These are phyloP conservation scores for Pilaira anomala DNA, from an alignment of 192 early-diverging fungal genomes.

Conservation along the genomic window DNA sequence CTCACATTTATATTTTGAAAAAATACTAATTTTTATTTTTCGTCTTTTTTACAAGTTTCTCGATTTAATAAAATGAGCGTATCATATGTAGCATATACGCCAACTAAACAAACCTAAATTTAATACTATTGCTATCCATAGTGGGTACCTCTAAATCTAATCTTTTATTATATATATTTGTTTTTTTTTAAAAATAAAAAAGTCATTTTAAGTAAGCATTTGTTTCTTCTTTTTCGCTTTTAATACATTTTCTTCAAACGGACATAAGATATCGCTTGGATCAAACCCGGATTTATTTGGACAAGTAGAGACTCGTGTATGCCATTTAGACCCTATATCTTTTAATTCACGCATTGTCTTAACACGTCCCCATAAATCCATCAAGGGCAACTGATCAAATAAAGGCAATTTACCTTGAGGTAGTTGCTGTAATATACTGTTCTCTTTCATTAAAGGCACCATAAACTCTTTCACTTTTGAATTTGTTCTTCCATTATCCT, in stretches of 20 bases:
- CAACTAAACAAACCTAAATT: no score
- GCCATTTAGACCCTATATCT: constrained; percentile 34
- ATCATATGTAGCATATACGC: no score
- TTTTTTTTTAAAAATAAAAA: constrained; percentile 9
- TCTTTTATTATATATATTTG: not conserved
- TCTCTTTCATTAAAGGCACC: constrained; percentile 49
- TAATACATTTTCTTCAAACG: constrained; percentile 12
- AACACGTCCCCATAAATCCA: constrained; percentile 46
- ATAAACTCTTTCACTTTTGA: constrained; percentile 38
- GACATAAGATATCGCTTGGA: constrained; percentile 38
- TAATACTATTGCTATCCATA: no score
- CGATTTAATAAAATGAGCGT: no score
- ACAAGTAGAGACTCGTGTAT: constrained; percentile 38
- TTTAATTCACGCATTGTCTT: constrained; percentile 17
- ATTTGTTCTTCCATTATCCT: constrained; percentile 19
- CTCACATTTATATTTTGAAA: no score
- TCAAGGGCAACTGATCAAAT: constrained; percentile 42
- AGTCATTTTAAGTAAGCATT: constrained; percentile 1
- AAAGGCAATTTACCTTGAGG: constrained; percentile 43
- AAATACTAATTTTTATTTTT: no score
- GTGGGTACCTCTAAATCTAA: constrained; percentile 7
- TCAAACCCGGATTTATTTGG: constrained; percentile 15
- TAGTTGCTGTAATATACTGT: constrained; percentile 45
- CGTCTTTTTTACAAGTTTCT: no score
- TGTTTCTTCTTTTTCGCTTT: not conserved